Conservation (phyloP, 2,329 filamentous ascomycete genomes). For the Whalleya microplaca region DNA sequence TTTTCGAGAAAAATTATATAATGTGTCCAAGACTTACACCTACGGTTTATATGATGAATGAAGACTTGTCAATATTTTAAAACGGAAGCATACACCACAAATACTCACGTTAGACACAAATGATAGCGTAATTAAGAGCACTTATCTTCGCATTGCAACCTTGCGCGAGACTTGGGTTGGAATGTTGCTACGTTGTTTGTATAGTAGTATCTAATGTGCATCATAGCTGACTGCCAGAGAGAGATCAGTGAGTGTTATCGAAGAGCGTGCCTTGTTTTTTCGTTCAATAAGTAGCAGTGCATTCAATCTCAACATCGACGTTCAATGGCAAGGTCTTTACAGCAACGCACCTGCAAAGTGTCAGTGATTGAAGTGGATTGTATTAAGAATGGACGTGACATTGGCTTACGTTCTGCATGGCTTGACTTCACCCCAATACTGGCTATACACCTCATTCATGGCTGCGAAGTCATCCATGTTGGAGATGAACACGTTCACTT, state of each 20-base stretch:
- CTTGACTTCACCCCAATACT: slow-evolving; percentile 64
- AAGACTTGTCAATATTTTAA: too few relatives aligned
- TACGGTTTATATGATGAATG: too few relatives aligned
- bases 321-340: slow-evolving; percentile 30
- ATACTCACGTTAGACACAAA: too few relatives aligned
- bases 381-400: neutral
- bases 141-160: too few relatives aligned
- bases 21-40: too few relatives aligned
- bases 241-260: neutral
- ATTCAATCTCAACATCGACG: slow-evolving; percentile 31
- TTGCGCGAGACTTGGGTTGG: too few relatives aligned
- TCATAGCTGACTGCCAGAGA: too few relatives aligned
- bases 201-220: too few relatives aligned
- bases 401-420: slow-evolving; percentile 46
- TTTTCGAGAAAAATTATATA: too few relatives aligned
- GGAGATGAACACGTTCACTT: slow-evolving; percentile 73
- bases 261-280: neutral
- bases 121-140: too few relatives aligned
- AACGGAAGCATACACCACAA: too few relatives aligned
- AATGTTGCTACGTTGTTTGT: too few relatives aligned
- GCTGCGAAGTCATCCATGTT: slow-evolving; percentile 75
- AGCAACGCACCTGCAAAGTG: slow-evolving; percentile 22
- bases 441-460: slow-evolving; percentile 75
- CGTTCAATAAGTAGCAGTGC: slow-evolving; percentile 29
- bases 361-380: neutral